These are phyloP conservation scores for Carpediemonas membranifera DNA, from an alignment of 78 protist species.

Conservation along the genomic window DNA sequence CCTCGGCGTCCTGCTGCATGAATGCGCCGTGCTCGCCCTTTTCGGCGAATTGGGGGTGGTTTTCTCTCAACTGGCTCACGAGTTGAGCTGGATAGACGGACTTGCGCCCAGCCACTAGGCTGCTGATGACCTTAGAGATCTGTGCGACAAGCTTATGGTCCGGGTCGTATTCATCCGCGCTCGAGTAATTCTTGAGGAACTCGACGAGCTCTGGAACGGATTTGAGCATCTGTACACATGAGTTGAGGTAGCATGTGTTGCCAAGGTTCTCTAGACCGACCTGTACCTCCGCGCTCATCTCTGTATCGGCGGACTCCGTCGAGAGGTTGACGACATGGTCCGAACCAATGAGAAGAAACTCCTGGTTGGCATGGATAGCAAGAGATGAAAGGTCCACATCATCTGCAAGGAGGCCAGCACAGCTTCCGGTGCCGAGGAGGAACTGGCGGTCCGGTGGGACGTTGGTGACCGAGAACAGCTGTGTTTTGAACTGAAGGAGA, in stretches of 20 bases:
- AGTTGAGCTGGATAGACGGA: not conserved
- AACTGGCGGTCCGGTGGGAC: conserved; percentile 73
- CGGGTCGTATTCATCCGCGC: conserved; percentile 4
- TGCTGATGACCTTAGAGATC: not conserved
- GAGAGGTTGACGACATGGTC: conserved; percentile 16
- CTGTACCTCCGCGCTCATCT: not conserved
- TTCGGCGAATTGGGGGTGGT: conserved; percentile 55
- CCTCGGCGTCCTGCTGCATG: conserved; percentile 39
- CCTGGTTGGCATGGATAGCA: conserved; percentile 21
- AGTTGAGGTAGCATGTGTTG: conserved; percentile 21
- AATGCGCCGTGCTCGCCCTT: conserved; percentile 20
- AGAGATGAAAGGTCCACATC: conserved; percentile 35
- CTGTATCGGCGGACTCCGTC: conserved; percentile 10
- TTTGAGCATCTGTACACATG: not conserved
- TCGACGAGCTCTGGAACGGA: not conserved
- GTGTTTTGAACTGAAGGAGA: conserved; percentile 54
- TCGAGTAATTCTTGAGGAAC: not conserved
- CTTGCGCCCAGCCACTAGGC: not conserved
- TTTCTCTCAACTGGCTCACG: not conserved
- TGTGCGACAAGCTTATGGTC: not conserved
- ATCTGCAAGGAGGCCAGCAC: too few species aligned
- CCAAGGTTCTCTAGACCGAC: conserved; percentile 1
- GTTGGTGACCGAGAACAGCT: conserved; percentile 48
- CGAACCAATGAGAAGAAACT: conserved; percentile 23
- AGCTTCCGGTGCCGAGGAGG: conserved; percentile 56